Conservation (phyloP, 148 eudicot genomes). For the Diospyros lotus region DNA sequence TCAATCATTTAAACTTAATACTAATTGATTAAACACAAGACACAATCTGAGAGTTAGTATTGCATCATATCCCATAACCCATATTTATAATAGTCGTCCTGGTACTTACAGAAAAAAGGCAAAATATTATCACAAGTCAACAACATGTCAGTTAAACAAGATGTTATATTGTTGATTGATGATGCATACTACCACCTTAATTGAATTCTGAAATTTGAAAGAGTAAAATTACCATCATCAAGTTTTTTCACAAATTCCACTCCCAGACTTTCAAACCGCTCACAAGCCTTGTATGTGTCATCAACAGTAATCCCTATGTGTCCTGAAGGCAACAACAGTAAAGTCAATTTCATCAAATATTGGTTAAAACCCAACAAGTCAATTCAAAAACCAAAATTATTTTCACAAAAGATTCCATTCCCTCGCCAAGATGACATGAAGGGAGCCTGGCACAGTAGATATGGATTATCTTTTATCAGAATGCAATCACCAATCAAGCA, state of each 20-base stretch:
- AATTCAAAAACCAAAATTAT: conserved; percentile 1
- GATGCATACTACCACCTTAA: neutral
- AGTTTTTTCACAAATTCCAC: conserved; percentile 90
- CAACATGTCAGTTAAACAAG: neutral
- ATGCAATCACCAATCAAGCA: no score
- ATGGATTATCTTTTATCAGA: no score
- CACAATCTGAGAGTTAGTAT: neutral
- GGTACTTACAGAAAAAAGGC: neutral
- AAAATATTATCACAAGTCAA: neutral
- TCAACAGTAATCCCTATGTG: conserved; percentile 95
- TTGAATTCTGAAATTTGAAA: neutral
- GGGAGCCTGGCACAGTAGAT: neutral
- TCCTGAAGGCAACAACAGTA: conserved; percentile 41
- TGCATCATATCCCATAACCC: no score
- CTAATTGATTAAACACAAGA: neutral
- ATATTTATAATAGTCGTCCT: no score
- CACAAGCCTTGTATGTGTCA: conserved; percentile 84
- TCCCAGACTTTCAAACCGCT: conserved; percentile 70
- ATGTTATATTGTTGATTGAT: neutral
- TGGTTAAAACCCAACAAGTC: neutral
- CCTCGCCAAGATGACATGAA: neutral
- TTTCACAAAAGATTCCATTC: neutral
- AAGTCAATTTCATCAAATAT: conserved; percentile 4
- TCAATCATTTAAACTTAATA: no score
- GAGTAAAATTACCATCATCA: conserved; percentile 58